A percentile compares a stretch with the other conserved stretches of the same genome.
Conservation (phyloP, 192 early-diverging fungal species). For the Chytriomyces sp. region DNA sequence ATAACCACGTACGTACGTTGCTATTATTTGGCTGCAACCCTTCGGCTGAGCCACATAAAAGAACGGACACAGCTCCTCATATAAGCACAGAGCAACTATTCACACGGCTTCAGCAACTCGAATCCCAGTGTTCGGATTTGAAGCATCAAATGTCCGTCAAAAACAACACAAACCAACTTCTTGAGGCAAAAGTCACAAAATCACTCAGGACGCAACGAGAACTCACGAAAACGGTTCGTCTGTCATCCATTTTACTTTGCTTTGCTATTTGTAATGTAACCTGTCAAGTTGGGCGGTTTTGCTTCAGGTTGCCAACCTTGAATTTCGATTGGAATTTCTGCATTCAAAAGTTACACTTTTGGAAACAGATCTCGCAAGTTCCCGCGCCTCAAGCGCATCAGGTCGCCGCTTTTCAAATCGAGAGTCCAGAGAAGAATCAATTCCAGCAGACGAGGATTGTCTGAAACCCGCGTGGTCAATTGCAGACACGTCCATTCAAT, state of each 20-base stretch:
- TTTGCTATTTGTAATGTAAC: no score
- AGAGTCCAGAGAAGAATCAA: background rate
- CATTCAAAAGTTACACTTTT: background rate
- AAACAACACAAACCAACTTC: no score
- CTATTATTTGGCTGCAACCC: no score
- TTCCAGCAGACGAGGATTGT: background rate
- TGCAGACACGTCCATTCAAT: background rate
- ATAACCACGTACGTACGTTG: no score
- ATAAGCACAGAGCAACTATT: no score
- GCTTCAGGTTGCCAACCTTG: slow-evolving; percentile 1
- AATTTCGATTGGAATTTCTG: slow-evolving; percentile 15
- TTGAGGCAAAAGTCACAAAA: background rate
- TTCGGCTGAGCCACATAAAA: no score
- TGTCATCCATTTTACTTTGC: background rate
- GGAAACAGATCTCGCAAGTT: background rate
- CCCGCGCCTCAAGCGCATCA: background rate
- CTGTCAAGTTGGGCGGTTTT: background rate
- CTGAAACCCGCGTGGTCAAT: no score
- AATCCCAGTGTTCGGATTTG: no score
- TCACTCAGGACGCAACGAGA: background rate
- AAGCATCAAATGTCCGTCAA: no score
- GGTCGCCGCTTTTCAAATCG: background rate
- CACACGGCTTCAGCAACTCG: no score
- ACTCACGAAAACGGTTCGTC: background rate
- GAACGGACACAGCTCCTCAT: no score